These are phyloP conservation scores for Neurospora tetraspora DNA, from an alignment of 495 filamentous ascomycete genomes.

Conservation along the genomic window DNA sequence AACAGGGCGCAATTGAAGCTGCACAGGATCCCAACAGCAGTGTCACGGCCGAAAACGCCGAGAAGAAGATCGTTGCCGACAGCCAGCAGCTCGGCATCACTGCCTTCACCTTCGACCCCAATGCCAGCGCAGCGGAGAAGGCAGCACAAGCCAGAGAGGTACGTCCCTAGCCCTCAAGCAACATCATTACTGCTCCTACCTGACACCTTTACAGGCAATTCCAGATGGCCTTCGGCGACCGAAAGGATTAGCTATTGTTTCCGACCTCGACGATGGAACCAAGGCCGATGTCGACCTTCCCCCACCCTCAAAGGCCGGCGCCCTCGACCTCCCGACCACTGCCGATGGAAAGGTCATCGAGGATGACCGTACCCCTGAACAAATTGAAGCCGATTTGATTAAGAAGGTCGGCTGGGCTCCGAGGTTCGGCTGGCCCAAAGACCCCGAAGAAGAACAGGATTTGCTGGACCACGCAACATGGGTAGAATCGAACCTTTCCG, in stretches of 20 bases:
- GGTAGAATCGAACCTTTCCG: slow-evolving; percentile 73
- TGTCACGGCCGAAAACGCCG: slow-evolving; percentile 58
- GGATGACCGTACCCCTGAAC: slow-evolving; percentile 40
- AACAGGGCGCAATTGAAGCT: slow-evolving; percentile 66
- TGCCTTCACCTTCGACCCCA: slow-evolving; percentile 78
- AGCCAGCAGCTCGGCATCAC: slow-evolving; percentile 63
- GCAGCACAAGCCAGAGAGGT: slow-evolving; percentile 68
- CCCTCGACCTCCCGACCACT: slow-evolving; percentile 32
- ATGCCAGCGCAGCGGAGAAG: slow-evolving; percentile 79
- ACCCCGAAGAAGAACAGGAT: slow-evolving; percentile 47
- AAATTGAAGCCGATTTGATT: slow-evolving; percentile 50
- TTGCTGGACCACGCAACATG: slow-evolving; percentile 80
- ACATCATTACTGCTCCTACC: background rate
- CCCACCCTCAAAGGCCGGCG: slow-evolving; percentile 58
- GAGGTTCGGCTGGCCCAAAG: slow-evolving; percentile 55
- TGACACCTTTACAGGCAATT: slow-evolving; percentile 26
- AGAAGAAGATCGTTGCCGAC: slow-evolving; percentile 63
- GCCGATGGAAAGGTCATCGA: slow-evolving; percentile 35
- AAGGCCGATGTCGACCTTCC: slow-evolving; percentile 72
- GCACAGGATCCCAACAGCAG: slow-evolving; percentile 55
- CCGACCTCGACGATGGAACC: slow-evolving; percentile 62
- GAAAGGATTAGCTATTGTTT: slow-evolving; percentile 57
- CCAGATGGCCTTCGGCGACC: slow-evolving; percentile 54
- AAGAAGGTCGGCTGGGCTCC: slow-evolving; percentile 81
- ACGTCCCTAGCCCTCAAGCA: slow-evolving; percentile 28